These are phyloP conservation scores for Fusarium concolor DNA, from an alignment of 2,329 filamentous ascomycete species.

Conservation along the genomic window DNA sequence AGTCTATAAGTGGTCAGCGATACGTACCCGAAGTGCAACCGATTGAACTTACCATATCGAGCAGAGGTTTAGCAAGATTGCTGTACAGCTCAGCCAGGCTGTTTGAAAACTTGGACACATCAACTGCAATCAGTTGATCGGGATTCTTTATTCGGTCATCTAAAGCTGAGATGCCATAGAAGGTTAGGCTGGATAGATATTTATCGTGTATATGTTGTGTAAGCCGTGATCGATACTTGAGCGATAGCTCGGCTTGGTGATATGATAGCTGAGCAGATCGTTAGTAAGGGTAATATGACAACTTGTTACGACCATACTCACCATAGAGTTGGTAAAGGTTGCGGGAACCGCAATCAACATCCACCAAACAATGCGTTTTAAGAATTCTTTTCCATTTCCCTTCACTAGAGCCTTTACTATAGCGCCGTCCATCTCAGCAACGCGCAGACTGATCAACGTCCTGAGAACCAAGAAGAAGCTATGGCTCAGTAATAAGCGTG, in stretches of 20 bases:
- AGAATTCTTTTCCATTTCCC: constrained; percentile 89
- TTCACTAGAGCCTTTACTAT: constrained; percentile 93
- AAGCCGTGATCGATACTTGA: constrained; percentile 91
- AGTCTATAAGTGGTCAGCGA: constrained; percentile 58
- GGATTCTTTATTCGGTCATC: constrained; percentile 99
- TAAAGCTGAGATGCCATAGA: constrained; percentile 93
- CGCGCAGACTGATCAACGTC: constrained; percentile 93
- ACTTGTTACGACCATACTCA: constrained; percentile 55
- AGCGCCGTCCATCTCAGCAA: constrained; percentile 93
- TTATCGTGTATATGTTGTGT: constrained; percentile 96
- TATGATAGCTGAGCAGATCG: constrained; percentile 78
- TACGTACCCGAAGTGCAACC: no score
- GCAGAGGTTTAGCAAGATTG: constrained; percentile 91
- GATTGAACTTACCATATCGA: constrained; percentile 78
- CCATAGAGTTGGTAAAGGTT: constrained; percentile 99
- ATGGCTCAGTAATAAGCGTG: constrained; percentile 87
- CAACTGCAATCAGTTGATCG: constrained; percentile 95
- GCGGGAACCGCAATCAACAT: constrained; percentile 97
- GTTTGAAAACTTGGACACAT: constrained; percentile 96
- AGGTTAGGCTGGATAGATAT: constrained; percentile 97
- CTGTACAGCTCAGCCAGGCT: constrained; percentile 95
- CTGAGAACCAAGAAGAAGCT: constrained; percentile 91
- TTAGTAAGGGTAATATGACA: constrained; percentile 17
- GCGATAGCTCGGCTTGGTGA: constrained; percentile 92
- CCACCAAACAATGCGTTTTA: constrained; percentile 94